A percentile compares a stretch with the other conserved stretches of the same genome.
Conservation (phyloP, 441 rosid genomes). For the Breynia disticha region DNA sequence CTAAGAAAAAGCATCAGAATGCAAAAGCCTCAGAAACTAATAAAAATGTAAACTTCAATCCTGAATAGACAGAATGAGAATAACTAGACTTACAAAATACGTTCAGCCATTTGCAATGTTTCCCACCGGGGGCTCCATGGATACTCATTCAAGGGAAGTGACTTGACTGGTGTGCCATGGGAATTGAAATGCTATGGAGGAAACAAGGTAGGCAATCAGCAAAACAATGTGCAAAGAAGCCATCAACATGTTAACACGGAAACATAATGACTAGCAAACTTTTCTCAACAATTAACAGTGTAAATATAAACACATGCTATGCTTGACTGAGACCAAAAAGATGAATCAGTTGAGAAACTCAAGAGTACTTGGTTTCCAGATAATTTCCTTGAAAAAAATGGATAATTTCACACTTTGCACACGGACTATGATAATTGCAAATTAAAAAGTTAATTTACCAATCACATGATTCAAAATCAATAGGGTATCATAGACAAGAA, state of each 20-base stretch:
- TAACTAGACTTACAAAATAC: conserved; percentile 46
- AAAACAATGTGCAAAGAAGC: background rate
- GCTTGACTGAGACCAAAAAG: too few species aligned
- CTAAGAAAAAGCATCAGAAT: conserved; percentile 22
- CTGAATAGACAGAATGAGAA: background rate
- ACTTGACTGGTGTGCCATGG: conserved; percentile 49
- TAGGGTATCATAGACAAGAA: too few species aligned
- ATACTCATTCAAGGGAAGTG: conserved; percentile 47
- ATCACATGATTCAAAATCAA: too few species aligned
- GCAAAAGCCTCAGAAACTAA: background rate
- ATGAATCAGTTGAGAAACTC: too few species aligned
- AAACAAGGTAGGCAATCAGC: conserved; percentile 1
- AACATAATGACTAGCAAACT: background rate
- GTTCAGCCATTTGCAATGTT: conserved; percentile 63
- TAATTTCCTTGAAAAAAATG: too few species aligned
- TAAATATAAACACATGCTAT: too few species aligned
- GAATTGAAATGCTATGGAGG: conserved; percentile 52
- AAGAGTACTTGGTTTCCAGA: too few species aligned
- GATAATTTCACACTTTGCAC: too few species aligned
- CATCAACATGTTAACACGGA: background rate
- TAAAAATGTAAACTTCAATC: too few species aligned
- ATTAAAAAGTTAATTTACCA: too few species aligned
- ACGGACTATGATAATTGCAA: too few species aligned
- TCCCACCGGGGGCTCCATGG: conserved; percentile 99
- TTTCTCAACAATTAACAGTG: too few species aligned